Evolutionary conservation across 805 yeast genomes (phyloP), one percentile per base, ranked within the genome.

Genomic region (Cyberlindnera subsufficiens): DNA sequence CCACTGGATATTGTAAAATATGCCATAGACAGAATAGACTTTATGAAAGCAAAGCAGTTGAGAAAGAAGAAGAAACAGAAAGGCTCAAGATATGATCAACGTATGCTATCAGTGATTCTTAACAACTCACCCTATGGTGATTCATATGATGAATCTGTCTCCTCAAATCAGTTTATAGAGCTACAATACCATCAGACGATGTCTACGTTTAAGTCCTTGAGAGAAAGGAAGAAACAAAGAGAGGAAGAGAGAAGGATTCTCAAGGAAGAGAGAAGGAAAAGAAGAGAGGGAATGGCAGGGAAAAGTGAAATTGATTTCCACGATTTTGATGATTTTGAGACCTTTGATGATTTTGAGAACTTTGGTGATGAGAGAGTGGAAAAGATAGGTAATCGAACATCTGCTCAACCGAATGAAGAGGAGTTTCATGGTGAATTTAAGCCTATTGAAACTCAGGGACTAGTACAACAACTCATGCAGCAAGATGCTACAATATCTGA

Each of bases 1-100:
- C 53, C 56, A 13, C 75, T 82, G 47, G 82, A 83, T 60, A 68
- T 85, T 32, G 76, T 69, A 13, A 77, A 65, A 33, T 80, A 79
- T 56, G 80, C 87, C 0, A 60, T 66, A 18, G 69, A 69, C 32
- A 64, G 87, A 40, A 49, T 69, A 15, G 58, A 54, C 8, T 49
- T 64, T 14, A 59, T 76, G 4, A 48, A 69, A 37, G 14, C 18
- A 38, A 46, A 19, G 20, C 42, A 27, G 41, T 36, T 22, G 38
- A 47, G 30, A 35, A 45, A 10, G 34, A 14, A 13, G 18, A 30
- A 30, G 32, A 37, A 33, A 37, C 30, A 35, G 16, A 20, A 15
- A 10, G 15, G 16, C 2, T 35, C 30, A 15, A 14, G 15, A 16
- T 29, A 36, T 27, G 37, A 31, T 25, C 30, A 25, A n/a, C 32